A percentile compares a stretch with the other conserved stretches of the same genome.
Conservation (phyloP, 108 stramenopile genomes). For the Aurantiochytrium sp. region DNA sequence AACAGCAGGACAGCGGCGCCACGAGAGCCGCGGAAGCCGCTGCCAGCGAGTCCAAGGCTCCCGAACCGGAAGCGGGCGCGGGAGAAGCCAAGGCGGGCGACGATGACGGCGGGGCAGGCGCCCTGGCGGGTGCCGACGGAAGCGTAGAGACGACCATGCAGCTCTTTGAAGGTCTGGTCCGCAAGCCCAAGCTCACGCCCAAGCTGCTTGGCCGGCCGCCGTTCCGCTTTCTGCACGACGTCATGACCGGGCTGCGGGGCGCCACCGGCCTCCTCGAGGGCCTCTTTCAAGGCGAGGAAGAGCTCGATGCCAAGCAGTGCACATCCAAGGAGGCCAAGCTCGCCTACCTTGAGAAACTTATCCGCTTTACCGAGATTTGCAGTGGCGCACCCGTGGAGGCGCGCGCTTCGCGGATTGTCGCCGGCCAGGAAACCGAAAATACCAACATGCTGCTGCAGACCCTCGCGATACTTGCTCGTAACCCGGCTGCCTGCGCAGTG, state of each 20-base stretch:
- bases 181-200: slow-evolving; percentile 70
- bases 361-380: slow-evolving; percentile 20
- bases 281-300: slow-evolving; percentile 39
- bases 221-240: slow-evolving; percentile 75
- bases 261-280: slow-evolving; percentile 51
- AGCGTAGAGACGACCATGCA: slow-evolving; percentile 41
- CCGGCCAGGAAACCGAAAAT: slow-evolving; percentile 68
- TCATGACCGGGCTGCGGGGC: slow-evolving; percentile 57
- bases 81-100: not conserved
- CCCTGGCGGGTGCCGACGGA: slow-evolving; percentile 28
- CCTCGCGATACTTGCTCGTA: slow-evolving; percentile 55
- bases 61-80: not conserved
- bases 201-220: slow-evolving; percentile 74
- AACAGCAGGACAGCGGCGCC: no score
- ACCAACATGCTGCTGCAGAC: slow-evolving; percentile 70
- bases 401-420: slow-evolving; percentile 62
- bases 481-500: not conserved
- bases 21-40: no score
- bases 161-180: slow-evolving; percentile 36
- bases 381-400: slow-evolving; percentile 52
- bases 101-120: not conserved
- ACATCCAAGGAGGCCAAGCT: slow-evolving; percentile 13
- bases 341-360: slow-evolving; percentile 31
- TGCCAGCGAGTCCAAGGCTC: not conserved
- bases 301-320: slow-evolving; percentile 43